These are phyloP conservation scores for Dendrocalamus sinicus DNA, from an alignment of 176 grass and related monocot species.

Conservation along the genomic window DNA sequence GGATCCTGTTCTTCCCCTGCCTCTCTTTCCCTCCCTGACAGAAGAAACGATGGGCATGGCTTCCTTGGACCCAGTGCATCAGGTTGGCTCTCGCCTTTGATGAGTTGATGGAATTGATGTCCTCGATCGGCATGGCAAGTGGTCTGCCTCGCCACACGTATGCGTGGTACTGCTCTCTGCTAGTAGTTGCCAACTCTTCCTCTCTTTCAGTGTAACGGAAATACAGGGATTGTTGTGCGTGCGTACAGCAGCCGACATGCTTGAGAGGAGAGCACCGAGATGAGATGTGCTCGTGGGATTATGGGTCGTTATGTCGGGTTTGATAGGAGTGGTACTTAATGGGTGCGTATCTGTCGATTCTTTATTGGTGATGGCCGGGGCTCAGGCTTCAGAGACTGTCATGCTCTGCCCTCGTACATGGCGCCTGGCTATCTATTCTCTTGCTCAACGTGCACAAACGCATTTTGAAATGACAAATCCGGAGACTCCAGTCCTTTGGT, in stretches of 20 bases:
- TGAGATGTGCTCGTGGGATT: neutral
- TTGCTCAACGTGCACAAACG: neutral
- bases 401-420: neutral
- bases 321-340: neutral
- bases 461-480: no score
- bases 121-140: neutral
- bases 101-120: neutral
- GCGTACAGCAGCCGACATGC: neutral
- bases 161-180: neutral
- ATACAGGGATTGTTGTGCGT: neutral
- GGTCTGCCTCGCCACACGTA: constrained; percentile 20
- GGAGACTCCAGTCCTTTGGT: constrained; percentile 16
- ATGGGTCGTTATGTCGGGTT: neutral
- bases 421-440: neutral
- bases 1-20: constrained; percentile 33
- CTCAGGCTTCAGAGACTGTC: neutral
- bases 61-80: constrained; percentile 21
- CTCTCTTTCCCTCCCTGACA: neutral
- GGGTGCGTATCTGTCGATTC: constrained; percentile 4
- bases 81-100: constrained; percentile 37
- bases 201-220: neutral
- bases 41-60: neutral
- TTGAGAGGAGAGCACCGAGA: neutral
- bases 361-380: neutral
- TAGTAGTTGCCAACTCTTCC: neutral